Evolutionary conservation across 78 protist genomes (phyloP), one percentile per base, ranked within the genome.

Genomic region (Speleostelium caveatum): DNA sequence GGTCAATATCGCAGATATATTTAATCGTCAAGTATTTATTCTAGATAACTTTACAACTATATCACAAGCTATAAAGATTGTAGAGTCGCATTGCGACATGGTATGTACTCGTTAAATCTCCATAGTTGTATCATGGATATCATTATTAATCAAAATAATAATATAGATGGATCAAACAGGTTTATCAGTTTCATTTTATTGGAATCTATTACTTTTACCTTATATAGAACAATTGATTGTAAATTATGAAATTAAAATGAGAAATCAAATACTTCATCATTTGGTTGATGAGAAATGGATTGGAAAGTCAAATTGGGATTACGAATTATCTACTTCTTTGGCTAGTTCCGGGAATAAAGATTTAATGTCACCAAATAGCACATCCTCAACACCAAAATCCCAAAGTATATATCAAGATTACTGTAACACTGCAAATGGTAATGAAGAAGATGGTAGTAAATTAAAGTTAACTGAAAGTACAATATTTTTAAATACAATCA

Each of bases 61-160:
- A 6, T 56, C 79, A 30, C 91, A 83, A 8, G 55, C 51, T 19
- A 39, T 83, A 16, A 33, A 72, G 32, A 83, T 83, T 49, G 72
- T 83, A 7, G 80, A 83, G 30, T 83, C 91, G 19, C 91, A 83
- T 69, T 83, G 91, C n/a, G 91, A 83, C 33, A 83, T 83, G 91
- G 73, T 76, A 42, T 28, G 16, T 33, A 39, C 24, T 35, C 4
- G 1, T 69, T 33, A 49, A 30, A 63, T 12, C 12, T 63, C 10
- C 12, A 19, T n/a, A 33, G 21, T 14, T 4, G 6, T 6, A 22
- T 22, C 4, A 67, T 38, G 26, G 2, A n/a, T 67, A 71, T 32
- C 16, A 21, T 30, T 45, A 8, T 49, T 6, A 21, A 49, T 30
- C 3, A 28, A 56, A 1, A 17, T 58, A 19, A 35, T 0, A 45